phyloP scores from a whole-genome alignment of 805 yeast species.

The Torulaspora microellipsoides region DNA sequence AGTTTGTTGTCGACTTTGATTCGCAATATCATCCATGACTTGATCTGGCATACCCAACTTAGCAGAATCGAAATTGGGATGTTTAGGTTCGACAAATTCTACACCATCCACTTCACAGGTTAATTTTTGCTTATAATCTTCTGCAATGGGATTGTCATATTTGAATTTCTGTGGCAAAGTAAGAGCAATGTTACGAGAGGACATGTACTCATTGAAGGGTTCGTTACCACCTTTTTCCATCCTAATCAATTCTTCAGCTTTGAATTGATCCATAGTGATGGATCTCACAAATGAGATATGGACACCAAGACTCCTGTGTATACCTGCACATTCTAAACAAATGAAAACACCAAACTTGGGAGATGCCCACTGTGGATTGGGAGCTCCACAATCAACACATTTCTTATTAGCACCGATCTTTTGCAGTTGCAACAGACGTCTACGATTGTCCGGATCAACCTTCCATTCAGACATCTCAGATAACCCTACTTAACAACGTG shows the following conservation, averaged over 20 bases:
- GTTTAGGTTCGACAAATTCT: conserved; percentile 64
- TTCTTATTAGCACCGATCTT: conserved; percentile 77
- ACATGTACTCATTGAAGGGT: conserved; percentile 63
- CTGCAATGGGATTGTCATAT: conserved; percentile 89
- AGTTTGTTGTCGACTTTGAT: conserved; percentile 18
- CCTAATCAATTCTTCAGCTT: conserved; percentile 79
- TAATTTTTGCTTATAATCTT: conserved; percentile 82
- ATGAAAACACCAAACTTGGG: conserved; percentile 97
- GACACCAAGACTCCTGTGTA: conserved; percentile 93
- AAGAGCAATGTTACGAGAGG: conserved; percentile 63
- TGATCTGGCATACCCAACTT: conserved; percentile 8
- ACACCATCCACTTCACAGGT: conserved; percentile 70
- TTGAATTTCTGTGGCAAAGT: conserved; percentile 63
- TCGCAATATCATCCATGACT: conserved; percentile 5
- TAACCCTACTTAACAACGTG: not conserved
- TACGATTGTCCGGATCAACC: conserved; percentile 88
- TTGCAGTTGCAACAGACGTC: conserved; percentile 71
- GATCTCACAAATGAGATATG: conserved; percentile 95
- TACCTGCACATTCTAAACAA: conserved; percentile 96
- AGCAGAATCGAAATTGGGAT: conserved; percentile 38
- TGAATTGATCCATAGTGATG: conserved; percentile 98
- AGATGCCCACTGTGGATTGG: conserved; percentile 99
- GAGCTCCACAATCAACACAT: conserved; percentile 92
- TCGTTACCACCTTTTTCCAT: conserved; percentile 96
- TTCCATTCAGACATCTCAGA: conserved; percentile 63